Conservation (phyloP, 441 rosid genomes). For the Gossypium gossypioides region DNA sequence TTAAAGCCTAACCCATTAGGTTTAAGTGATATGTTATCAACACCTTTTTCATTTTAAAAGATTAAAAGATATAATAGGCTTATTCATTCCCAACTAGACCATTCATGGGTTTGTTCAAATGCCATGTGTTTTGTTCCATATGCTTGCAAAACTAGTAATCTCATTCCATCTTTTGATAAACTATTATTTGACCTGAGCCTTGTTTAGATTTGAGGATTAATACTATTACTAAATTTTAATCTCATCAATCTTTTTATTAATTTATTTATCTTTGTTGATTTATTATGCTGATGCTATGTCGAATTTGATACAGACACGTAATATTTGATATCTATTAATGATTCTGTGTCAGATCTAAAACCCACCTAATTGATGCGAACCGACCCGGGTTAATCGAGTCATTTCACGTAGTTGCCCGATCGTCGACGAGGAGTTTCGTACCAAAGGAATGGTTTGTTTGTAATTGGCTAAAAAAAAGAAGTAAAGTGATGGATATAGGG, state of each 20-base stretch:
- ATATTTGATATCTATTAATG: background rate
- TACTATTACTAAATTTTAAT: background rate
- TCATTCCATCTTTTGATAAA: background rate
- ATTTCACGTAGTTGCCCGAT: no score
- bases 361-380: background rate
- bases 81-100: background rate
- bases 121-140: background rate
- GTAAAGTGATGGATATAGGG: no score
- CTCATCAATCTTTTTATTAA: background rate
- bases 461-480: no score
- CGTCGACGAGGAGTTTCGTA: no score
- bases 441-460: no score
- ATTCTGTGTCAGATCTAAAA: background rate
- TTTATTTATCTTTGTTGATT: background rate
- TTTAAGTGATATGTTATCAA: no score
- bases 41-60: background rate
- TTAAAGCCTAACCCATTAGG: background rate
- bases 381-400: no score
- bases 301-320: background rate
- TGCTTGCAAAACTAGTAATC: background rate
- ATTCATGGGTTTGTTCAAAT: background rate
- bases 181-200: background rate
- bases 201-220: background rate
- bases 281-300: background rate
- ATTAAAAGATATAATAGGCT: no score